phyloP scores from a whole-genome alignment of 1,284 basidiomycete species.

The Apiotrichum sp. region DNA sequence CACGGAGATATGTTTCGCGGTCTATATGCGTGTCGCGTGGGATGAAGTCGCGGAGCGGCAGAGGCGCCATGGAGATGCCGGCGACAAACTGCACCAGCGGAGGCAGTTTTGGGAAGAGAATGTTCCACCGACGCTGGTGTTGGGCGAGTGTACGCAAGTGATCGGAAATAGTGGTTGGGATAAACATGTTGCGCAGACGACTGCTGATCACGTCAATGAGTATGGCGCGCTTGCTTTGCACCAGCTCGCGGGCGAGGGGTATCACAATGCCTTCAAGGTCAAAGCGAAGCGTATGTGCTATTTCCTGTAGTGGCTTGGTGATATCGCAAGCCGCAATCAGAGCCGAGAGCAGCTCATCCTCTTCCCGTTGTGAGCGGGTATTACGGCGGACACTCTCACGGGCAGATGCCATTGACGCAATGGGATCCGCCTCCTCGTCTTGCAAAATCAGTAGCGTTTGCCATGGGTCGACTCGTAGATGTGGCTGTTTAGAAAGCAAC shows the following conservation, averaged over 20 bases:
- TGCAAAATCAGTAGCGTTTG: constrained; percentile 72
- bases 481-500: constrained; percentile 18
- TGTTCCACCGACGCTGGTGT: constrained; percentile 61
- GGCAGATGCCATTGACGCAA: background rate
- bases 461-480: constrained; percentile 68
- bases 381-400: background rate
- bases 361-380: constrained; percentile 27
- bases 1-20: constrained; percentile 67
- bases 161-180: constrained; percentile 61
- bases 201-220: constrained; percentile 77
- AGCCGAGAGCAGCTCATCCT: constrained; percentile 57
- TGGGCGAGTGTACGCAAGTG: constrained; percentile 52
- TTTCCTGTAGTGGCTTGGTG: constrained; percentile 61
- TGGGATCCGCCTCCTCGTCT: constrained; percentile 16
- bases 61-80: constrained; percentile 61
- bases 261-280: constrained; percentile 79
- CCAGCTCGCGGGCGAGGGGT: constrained; percentile 80
- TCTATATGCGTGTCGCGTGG: constrained; percentile 22
- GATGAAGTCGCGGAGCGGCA: constrained; percentile 54
- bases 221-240: constrained; percentile 81
- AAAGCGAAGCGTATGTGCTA: constrained; percentile 77
- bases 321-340: constrained; percentile 59
- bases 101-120: constrained; percentile 62
- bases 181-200: constrained; percentile 78
- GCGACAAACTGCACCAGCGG: constrained; percentile 68